Evolutionary conservation across 176 grass and related monocot genomes (phyloP), one percentile per base, ranked within the genome.

Genomic region (Aegilops umbellulata): DNA sequence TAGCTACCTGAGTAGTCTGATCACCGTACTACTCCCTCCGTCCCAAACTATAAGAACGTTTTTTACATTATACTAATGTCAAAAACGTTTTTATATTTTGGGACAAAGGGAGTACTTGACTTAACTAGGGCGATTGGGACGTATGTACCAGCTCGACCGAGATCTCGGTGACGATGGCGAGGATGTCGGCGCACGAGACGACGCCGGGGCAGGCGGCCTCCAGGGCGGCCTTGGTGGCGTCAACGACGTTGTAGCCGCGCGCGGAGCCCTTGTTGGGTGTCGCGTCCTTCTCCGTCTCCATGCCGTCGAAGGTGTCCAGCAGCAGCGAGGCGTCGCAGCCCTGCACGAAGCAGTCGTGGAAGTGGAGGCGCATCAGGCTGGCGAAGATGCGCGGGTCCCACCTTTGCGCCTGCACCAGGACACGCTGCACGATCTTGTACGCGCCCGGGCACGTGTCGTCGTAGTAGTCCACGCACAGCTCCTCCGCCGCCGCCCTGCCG

Each of bases 341-440:
- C 92, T 97, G 90, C 14, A 97, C 86, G 87, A 97, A 94, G 69
- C 94, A 97, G 88, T 97, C 94, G 34, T 97, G 94, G 88, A 97
- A 97, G 83, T 97, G 94, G 80, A 97, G 93, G 23, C 93, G 95
- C 83, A 34, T 86, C 41, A 97, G 91, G 85, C 89, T 93, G 8
- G 95, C 95, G 60, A 67, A 53, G 91, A 97, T 90, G 67, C 95
- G 93, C 0, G 24, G 0, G 79, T 97, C 95, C 1, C 76, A 77
- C 42, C 26, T 23, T 55, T 95, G 91, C 3, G 95, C 95, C 1
- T 91, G 65, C 19, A 90, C 38, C 19, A 97, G 83, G 0, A 88
- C 85, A 17, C 31, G 10, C 30, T 22, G 65, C 20, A 95, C 91
- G 39, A 95, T 90, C n/a, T 61, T 15, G 36, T 88, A 91, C 3